Conservation (phyloP, 148 eudicot species). For the Heliosperma pusillum region DNA sequence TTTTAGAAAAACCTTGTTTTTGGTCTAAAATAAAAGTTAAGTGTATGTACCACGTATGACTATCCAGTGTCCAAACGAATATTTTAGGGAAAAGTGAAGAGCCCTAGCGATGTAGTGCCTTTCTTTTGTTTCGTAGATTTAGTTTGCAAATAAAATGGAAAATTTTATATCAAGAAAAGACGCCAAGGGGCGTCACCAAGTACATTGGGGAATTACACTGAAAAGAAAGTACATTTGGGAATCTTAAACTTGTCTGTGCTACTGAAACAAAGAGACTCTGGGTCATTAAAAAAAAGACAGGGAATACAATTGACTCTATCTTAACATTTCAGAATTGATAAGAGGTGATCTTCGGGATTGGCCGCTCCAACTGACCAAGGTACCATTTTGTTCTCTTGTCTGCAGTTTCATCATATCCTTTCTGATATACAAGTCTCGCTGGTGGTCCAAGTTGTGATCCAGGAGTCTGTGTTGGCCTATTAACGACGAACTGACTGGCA, state of each 20-base stretch:
- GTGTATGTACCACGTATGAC: neutral
- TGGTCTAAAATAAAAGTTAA: neutral
- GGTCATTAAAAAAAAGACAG: neutral
- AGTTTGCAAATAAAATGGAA: neutral
- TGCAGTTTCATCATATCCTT: constrained; percentile 4
- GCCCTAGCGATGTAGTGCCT: neutral
- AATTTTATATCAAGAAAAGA: neutral
- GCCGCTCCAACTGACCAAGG: constrained; percentile 31
- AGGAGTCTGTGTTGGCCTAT: neutral
- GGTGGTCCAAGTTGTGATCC: neutral
- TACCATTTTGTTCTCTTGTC: constrained; percentile 25
- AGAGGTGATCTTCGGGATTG: constrained; percentile 16
- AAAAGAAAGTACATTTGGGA: too few relatives aligned
- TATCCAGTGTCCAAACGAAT: neutral
- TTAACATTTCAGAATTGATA: constrained; percentile 23
- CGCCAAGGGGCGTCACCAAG: constrained; percentile 4
- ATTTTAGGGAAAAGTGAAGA: neutral
- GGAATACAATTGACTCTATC: neutral
- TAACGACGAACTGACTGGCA: neutral
- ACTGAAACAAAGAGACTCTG: neutral
- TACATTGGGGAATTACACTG: neutral
- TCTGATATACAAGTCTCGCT: constrained; percentile 5
- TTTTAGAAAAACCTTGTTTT: neutral
- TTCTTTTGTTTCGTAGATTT: neutral
- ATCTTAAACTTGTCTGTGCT: neutral